Evolutionary conservation across 768 basidiomycete species (phyloP), one percentile per base, ranked within the genome.

Genomic region (Lactarius quietus): DNA sequence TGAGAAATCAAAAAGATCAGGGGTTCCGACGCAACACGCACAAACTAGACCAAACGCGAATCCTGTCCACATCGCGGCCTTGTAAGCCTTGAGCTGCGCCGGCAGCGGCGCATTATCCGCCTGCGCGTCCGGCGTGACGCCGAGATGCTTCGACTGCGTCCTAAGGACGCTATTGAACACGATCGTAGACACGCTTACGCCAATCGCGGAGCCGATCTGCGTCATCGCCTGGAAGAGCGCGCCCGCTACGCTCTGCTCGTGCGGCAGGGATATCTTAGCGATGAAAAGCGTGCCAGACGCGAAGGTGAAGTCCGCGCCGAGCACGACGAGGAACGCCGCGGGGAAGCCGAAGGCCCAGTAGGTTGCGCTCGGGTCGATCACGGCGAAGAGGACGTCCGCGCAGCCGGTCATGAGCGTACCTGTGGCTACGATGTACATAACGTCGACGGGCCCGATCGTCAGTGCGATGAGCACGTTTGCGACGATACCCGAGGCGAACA

Each of bases 221-320:
- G 83, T 87, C 82, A 93, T 85, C 1, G 91, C 90, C 72, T 89
- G 88, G 74, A 92, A 92, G n/a, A 92, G 64, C 14, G 85, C 91
- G 3, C 89, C 90, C 7, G 86, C 85, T 3, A 92, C 78, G 73
- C 85, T 87, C 74, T 93, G 91, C 69, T 93, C 91, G 61, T 88
- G 80, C 3, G 84, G 85, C 1, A 82, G 73, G 1, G 84, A 81
- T 12, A 89, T 79, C 70, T 86, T 87, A 3, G 90, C 88, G 53
- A 91, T 83, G 69, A 88, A 93, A 18, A 93, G 76, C 6, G 88
- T 88, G 3, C 91, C 92, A 0, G 85, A 77, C 0, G 91, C 78
- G 70, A 85, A 92, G 2, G 89, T 84, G 67, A 93, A 90, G 70
- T 93, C 92, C 1, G 86, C 90, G 23, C 92, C 92, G 55, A 90